Evolutionary conservation across 73 alveolate genomes (phyloP), one percentile per base, ranked within the genome.

Genomic region (Paramecium sonneborni): DNA sequence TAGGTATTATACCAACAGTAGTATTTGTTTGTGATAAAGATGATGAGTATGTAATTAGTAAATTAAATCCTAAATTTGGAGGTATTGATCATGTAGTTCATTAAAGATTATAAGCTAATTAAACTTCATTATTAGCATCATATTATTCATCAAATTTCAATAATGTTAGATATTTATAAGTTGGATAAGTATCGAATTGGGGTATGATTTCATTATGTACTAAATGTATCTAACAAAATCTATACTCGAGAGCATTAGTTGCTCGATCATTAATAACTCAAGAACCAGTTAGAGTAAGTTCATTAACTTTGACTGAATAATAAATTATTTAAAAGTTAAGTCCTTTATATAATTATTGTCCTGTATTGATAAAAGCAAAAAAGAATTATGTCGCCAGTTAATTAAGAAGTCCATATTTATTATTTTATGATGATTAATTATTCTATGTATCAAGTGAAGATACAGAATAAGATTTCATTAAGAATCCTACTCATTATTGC

Each of bases 1-100:
- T 74, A 34, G 97, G 97, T 23, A 56, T 95, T n/a, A 91, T 88
- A 12, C 96, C 96, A 2, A 79, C 93, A 21, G 67, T 74, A 1
- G 86, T 87, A 4, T 88, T 89, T 38, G 43, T 69, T 46, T 69
- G 48, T 32, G 52, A 38, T 23, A 69, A 69, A 23, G 85, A 67
- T 69, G 86, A 88, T 37, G 35, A 55, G 11, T 43, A 14, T 12
- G 72, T 69, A 39, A 37, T 57, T 12, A 88, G 23, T 21, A 38
- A 41, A 39, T 46, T 34, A 88, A 24, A 37, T 46, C 52, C 69
- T 15, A 88, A 88, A 28, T 88, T 88, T 88, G 93, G 93, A 0
- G 85, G 86, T 7, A 88, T 69, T 24, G 82, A 88, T 43, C 72
- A 69, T 8, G 93, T 88, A n/a, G 28, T 62, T 2, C 89, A 68